These are phyloP conservation scores for Candida vaughaniae DNA, from an alignment of 805 yeast species.

Conservation along the genomic window DNA sequence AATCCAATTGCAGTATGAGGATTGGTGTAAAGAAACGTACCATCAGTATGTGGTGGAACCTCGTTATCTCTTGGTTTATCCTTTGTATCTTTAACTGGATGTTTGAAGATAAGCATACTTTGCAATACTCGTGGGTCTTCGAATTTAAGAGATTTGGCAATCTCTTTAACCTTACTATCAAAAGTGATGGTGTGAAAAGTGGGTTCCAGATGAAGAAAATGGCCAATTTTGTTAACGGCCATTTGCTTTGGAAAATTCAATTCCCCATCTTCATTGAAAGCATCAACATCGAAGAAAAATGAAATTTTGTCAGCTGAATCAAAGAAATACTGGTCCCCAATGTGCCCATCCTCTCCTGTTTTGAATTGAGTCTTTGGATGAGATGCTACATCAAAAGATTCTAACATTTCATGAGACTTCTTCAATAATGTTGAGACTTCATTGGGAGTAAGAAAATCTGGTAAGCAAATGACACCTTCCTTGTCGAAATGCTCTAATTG, in stretches of 20 bases:
- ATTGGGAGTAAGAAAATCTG: slow-evolving; percentile 47
- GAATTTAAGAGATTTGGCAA: slow-evolving; percentile 53
- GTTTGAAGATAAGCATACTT: slow-evolving; percentile 78
- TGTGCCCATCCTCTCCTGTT: slow-evolving; percentile 55
- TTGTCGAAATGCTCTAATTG: slow-evolving; percentile 50
- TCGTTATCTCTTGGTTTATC: slow-evolving; percentile 41
- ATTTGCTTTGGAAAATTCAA: slow-evolving; percentile 50
- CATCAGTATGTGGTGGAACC: slow-evolving; percentile 80
- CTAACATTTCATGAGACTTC: slow-evolving; percentile 46
- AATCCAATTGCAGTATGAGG: slow-evolving; percentile 75
- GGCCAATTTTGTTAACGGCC: slow-evolving; percentile 78
- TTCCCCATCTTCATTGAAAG: slow-evolving; percentile 54
- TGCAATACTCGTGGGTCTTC: slow-evolving; percentile 71
- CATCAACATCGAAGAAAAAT: slow-evolving; percentile 71
- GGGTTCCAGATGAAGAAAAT: slow-evolving; percentile 63
- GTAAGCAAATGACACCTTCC: slow-evolving; percentile 64
- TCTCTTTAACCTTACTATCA: slow-evolving; percentile 45
- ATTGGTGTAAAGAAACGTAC: slow-evolving; percentile 65
- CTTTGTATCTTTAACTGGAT: slow-evolving; percentile 40
- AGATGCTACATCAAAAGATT: slow-evolving; percentile 46
- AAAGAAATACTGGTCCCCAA: slow-evolving; percentile 73
- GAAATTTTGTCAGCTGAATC: slow-evolving; percentile 67
- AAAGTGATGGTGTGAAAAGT: slow-evolving; percentile 53
- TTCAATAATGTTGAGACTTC: slow-evolving; percentile 41
- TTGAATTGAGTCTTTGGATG: slow-evolving; percentile 75